These are phyloP conservation scores for Mucor ambiguus DNA, from an alignment of 371 early-diverging fungal species.

Conservation along the genomic window DNA sequence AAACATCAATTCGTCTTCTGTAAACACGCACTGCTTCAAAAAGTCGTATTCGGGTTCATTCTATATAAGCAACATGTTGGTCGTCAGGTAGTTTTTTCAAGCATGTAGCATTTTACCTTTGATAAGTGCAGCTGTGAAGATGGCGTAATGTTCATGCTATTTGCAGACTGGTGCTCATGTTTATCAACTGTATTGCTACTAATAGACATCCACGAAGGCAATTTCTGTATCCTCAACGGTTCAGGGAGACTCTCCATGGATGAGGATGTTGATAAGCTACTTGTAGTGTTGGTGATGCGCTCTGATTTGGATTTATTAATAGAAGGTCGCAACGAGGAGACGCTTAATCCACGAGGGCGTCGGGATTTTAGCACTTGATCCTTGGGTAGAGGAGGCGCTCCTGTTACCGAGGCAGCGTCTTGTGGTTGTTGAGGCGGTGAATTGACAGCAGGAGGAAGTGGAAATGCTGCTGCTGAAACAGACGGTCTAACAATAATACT, in stretches of 20 bases:
- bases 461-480: conserved; percentile 12
- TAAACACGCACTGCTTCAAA: conserved; percentile 60
- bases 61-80: not conserved
- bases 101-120: not conserved
- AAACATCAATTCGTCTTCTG: conserved; percentile 71
- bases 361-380: conserved; percentile 15
- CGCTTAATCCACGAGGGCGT: conserved; percentile 38
- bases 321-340: conserved; percentile 32
- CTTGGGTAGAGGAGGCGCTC: not conserved
- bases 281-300: conserved; percentile 1
- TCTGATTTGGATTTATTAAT: conserved; percentile 22
- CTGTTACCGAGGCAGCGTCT: not conserved
- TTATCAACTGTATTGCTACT: not conserved
- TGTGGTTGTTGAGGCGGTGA: not conserved
- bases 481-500: conserved; percentile 1
- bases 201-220: conserved; percentile 30
- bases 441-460: conserved; percentile 12
- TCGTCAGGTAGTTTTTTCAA: not conserved
- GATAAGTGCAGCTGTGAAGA: not conserved
- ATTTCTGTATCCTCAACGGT: not conserved
- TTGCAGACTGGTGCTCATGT: not conserved
- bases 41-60: conserved; percentile 64
- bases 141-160: not conserved
- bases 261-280: not conserved
- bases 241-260: conserved; percentile 17